Evolutionary conservation across 805 yeast genomes (phyloP), one percentile per base, ranked within the genome.

Genomic region (Saccharomyces mikatae): DNA sequence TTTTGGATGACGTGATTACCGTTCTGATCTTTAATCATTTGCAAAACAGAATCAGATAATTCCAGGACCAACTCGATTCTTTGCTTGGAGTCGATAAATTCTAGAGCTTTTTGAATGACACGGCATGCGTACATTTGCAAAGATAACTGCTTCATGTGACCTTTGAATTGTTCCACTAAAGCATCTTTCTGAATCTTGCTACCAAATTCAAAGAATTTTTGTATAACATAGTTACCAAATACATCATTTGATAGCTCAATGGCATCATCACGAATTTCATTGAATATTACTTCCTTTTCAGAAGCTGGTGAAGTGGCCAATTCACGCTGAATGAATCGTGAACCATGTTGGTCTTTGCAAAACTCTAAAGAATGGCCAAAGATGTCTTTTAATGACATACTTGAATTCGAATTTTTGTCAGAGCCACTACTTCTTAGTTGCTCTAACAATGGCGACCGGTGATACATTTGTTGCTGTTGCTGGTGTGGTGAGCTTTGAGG

Each of bases 1-100:
- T 91, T 92, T 73, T 94, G 99, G 59, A 94, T 87, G 17, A 94
- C 99, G 71, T 94, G 99, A 70, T 94, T 94, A 59, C 98, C 99
- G 70, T 94, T 94, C 74, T 92, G 98, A 70, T 94, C 98, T 67
- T 89, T 89, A 56, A 92, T 87, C 70, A 92, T 80, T 54, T 79
- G 78, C 52, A 84, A 64, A 26, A 86, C 82, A 58, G 78, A 76
- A 47, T 77, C 78, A 52, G 77, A 80, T 57, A 94, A 74, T 71
- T 94, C 99, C 27, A 76, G 74, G 51, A 89, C 82, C 31, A 94
- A 76, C 32, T 70, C 70, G 28, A 84, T 76, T 70, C 88, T 94
- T 58, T 87, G 87, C 0, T 78, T 80, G 9, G 80, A 69, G 2
- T 75, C 75, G 46, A 89, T 76, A 57, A 82, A 83, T 68, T 89